phyloP scores from a whole-genome alignment of 2,329 filamentous ascomycete genomes.

The Hypoxylon sp. region DNA sequence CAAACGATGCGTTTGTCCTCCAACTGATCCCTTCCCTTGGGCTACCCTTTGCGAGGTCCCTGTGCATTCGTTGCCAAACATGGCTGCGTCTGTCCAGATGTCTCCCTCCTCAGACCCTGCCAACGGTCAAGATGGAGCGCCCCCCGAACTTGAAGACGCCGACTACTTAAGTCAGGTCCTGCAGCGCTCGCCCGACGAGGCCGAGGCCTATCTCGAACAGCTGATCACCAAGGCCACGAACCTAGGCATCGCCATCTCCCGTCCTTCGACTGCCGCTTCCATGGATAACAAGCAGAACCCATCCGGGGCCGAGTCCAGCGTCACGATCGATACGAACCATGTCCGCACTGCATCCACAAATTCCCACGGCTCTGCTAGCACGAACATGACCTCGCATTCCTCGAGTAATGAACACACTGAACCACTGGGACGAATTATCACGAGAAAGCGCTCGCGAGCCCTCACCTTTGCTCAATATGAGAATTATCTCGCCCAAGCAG shows the following conservation, averaged over 20 bases:
- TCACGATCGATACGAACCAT: slow-evolving; percentile 52
- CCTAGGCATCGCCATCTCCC: slow-evolving; percentile 48
- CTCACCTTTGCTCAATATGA: slow-evolving; percentile 62
- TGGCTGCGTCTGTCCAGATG: slow-evolving; percentile 39
- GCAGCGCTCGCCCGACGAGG: slow-evolving; percentile 33
- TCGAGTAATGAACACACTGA: slow-evolving; percentile 47
- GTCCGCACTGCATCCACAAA: slow-evolving; percentile 55
- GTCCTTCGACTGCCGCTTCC: slow-evolving; percentile 40
- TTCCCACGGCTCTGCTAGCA: slow-evolving; percentile 51
- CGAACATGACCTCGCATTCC: slow-evolving; percentile 53
- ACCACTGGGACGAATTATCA: slow-evolving; percentile 37
- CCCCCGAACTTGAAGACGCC: slow-evolving; percentile 43
- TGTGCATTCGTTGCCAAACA: slow-evolving; percentile 26
- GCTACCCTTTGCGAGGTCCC: slow-evolving; percentile 17
- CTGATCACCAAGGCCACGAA: slow-evolving; percentile 47
- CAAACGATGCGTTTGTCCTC: slow-evolving; percentile 38
- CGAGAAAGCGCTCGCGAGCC: slow-evolving; percentile 48
- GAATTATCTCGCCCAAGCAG: slow-evolving; percentile 56
- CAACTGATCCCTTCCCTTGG: slow-evolving; percentile 31
- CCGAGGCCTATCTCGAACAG: slow-evolving; percentile 40
- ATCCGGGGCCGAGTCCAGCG: slow-evolving; percentile 53
- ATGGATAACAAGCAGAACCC: slow-evolving; percentile 47
- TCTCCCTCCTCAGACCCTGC: slow-evolving; percentile 28
- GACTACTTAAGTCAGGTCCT: slow-evolving; percentile 44
- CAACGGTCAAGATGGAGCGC: slow-evolving; percentile 21